phyloP scores from a whole-genome alignment of 441 rosid genomes.

The Metrosideros polymorpha region DNA sequence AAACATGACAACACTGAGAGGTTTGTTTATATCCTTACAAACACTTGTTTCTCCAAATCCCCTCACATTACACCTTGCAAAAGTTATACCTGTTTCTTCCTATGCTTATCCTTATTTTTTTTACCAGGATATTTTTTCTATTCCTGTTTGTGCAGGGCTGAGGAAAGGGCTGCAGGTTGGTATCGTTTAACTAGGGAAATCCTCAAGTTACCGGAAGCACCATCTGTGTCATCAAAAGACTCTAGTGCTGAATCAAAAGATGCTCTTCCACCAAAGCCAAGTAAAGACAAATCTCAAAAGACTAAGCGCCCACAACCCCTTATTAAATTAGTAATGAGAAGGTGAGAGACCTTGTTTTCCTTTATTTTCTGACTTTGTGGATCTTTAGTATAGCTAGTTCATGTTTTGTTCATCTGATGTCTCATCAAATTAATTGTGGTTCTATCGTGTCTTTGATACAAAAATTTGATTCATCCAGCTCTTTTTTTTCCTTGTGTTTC shows the following conservation, averaged over 20 bases:
- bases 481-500: constrained; percentile 4
- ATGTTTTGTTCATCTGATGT: not conserved
- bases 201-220: constrained; percentile 94
- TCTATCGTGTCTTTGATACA: not conserved
- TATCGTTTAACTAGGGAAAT: constrained; percentile 96
- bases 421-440: not conserved
- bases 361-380: not conserved
- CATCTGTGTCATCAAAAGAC: constrained; percentile 56
- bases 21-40: constrained; percentile 24
- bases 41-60: not conserved
- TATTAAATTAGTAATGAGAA: constrained; percentile 97
- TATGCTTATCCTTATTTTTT: not conserved
- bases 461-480: not conserved
- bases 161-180: constrained; percentile 99
- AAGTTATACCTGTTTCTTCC: not conserved
- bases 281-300: constrained; percentile 82
- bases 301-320: constrained; percentile 98
- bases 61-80: not conserved
- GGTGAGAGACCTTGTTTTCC: constrained; percentile 35
- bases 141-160: constrained; percentile 48
- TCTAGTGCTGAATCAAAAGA: constrained; percentile 29
- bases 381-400: not conserved
- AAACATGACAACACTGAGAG: constrained; percentile 73
- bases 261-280: constrained; percentile 28
- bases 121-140: not conserved